Evolutionary conservation across 1,284 basidiomycete genomes (phyloP).

Genomic region (Sporisorium sorghi): DNA sequence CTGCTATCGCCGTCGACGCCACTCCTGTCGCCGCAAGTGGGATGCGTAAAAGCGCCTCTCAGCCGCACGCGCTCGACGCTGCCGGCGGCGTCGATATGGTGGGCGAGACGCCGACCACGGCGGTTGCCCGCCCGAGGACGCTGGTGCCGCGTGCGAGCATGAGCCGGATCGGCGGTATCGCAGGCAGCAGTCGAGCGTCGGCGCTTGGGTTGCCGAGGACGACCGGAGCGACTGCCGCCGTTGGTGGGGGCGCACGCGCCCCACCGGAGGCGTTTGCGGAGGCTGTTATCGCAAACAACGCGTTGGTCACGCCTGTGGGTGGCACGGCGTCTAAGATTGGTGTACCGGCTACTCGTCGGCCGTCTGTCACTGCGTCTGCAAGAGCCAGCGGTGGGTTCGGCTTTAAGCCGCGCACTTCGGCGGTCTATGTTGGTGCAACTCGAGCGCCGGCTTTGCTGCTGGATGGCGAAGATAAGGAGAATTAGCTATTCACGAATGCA

Average conservation of each 20-base stretch:
- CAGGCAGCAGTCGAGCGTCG: constrained; percentile 1
- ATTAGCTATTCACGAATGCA: constrained; percentile 6
- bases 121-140: constrained; percentile 11
- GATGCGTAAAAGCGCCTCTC: constrained; percentile 42
- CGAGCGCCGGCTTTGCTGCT: neutral
- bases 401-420: constrained; percentile 36
- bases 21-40: constrained; percentile 9
- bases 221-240: neutral
- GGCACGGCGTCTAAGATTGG: constrained; percentile 9
- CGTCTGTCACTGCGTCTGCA: constrained; percentile 5
- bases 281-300: neutral
- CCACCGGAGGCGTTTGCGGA: constrained; percentile 6
- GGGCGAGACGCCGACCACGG: constrained; percentile 12
- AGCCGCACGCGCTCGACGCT: constrained; percentile 27
- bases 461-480: constrained; percentile 34
- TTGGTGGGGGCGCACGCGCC: neutral
- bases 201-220: constrained; percentile 6
- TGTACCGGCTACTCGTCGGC: neutral
- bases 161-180: constrained; percentile 17
- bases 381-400: constrained; percentile 26
- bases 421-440: constrained; percentile 21
- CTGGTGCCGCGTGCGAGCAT: constrained; percentile 37
- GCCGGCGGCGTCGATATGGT: neutral
- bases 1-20: constrained; percentile 8
- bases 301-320: neutral